Evolutionary conservation across 768 basidiomycete genomes (phyloP).

Genomic region (Lentinula sp.): DNA sequence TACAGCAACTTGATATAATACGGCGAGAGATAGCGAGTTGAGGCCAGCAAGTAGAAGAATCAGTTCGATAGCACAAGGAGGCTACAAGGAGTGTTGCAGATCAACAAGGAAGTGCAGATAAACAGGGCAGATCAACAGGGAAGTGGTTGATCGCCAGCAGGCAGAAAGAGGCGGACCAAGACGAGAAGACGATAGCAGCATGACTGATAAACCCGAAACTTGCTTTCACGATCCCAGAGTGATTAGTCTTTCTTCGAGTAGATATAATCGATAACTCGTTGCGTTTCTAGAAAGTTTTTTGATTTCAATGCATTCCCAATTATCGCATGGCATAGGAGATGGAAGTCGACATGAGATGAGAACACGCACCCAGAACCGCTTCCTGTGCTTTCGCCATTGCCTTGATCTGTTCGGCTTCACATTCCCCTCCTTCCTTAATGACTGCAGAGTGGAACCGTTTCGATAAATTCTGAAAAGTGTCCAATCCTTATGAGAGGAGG

Average conservation of each 20-base stretch:
- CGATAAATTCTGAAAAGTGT: not conserved
- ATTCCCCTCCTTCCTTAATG: not conserved
- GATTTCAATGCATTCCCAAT: too few relatives aligned
- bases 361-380: not conserved
- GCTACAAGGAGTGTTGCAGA: too few relatives aligned
- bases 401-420: constrained; percentile 1
- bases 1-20: too few relatives aligned
- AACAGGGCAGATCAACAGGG: too few relatives aligned
- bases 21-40: too few relatives aligned
- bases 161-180: too few relatives aligned
- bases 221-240: not conserved
- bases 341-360: not conserved
- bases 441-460: not conserved
- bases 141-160: too few relatives aligned
- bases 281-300: not conserved
- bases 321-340: too few relatives aligned
- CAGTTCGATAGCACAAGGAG: too few relatives aligned
- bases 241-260: not conserved
- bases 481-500: not conserved
- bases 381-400: constrained; percentile 1
- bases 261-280: not conserved
- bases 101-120: too few relatives aligned
- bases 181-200: not conserved
- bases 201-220: not conserved
- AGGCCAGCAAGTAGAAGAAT: too few relatives aligned